Evolutionary conservation across 2,329 filamentous ascomycete species (phyloP), one percentile per base, ranked within the genome.

Genomic region (Diplodia scrobiculata): DNA sequence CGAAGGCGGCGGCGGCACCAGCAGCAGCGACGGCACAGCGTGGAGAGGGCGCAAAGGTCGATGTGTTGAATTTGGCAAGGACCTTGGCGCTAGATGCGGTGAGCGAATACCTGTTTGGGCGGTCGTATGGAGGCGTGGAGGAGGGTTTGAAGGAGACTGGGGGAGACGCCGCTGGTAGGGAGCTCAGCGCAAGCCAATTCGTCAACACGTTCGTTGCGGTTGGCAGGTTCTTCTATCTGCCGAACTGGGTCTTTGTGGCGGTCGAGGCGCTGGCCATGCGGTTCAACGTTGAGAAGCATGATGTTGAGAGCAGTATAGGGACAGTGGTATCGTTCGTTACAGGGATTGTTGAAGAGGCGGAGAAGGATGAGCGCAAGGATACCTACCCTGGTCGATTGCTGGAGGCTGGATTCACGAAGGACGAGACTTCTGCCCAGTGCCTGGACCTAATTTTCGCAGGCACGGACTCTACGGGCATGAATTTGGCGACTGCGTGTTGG

Each of bases 61-160:
- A 86, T 70, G 73, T 86, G 9, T 72, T 87, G 63, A 81, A 84
- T 68, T 68, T 84, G 29, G 73, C 79, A 2, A 76, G 84, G 58
- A 79, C 78, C 34, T 72, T 86, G 67, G 83, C 84, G 5, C 74
- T 86, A 2, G 85, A 87, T 73, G 80, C 80, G 4, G 82, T 86
- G 0, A 82, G 81, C 3, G 79, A 79, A 4, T 85, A 86, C 74
- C 74, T 87, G 0, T 85, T 87, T 67, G 78, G 78, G 1, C 75
- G 79, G 62, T 77, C 78, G 11, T 87, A 86, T 71, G 80, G 83
- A 11, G 83, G 80, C 1, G 71, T 82, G 3, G 71, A 73, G 1
- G 82, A 83, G 69, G 70, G 5, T 70, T 72, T 29, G 72, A 71
- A 19, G 71, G 75, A 7, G 68, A 69, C 36, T 0, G 25, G 47